phyloP scores from a whole-genome alignment of 208 protist species.

The Leishmania turanica region DNA sequence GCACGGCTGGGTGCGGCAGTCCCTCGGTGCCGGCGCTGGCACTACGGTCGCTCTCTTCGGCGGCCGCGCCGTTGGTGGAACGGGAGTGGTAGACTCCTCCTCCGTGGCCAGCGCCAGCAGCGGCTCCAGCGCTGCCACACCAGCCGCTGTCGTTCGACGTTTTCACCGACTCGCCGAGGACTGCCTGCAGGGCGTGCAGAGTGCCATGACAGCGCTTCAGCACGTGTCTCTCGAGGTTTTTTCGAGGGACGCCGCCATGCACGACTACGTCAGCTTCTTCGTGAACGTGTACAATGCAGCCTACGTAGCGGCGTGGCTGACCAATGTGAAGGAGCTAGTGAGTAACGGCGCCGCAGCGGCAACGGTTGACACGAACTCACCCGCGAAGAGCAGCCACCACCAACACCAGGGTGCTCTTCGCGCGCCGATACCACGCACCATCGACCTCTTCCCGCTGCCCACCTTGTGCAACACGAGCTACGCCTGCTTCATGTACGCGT shows the following conservation, averaged over 20 bases:
- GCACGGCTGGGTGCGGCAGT: conserved; percentile 11
- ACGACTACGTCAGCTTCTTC: conserved; percentile 28
- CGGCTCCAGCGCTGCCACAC: conserved; percentile 3
- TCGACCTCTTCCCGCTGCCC: conserved; percentile 30
- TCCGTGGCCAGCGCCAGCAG: not conserved
- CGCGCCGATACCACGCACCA: conserved; percentile 4
- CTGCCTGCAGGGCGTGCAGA: conserved; percentile 29
- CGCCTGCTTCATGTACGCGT: conserved; percentile 48
- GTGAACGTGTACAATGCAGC: conserved; percentile 76
- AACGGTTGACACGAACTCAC: not conserved
- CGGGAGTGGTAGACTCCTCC: not conserved
- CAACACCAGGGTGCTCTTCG: not conserved
- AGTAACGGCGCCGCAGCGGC: conserved; percentile 11
- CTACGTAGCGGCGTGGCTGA: conserved; percentile 76
- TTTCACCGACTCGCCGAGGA: conserved; percentile 25
- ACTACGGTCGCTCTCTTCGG: conserved; percentile 11
- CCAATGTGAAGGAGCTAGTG: conserved; percentile 27
- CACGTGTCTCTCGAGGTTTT: conserved; percentile 19
- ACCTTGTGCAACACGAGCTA: conserved; percentile 32
- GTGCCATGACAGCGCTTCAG: conserved; percentile 25
- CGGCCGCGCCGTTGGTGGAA: not conserved
- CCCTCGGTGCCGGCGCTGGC: not conserved
- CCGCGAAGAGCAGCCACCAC: not conserved
- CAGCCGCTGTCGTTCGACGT: conserved; percentile 7
- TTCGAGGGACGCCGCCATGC: conserved; percentile 16